Percentiles rank a stretch among this genome's conserved stretches.
These are phyloP conservation scores for Axilococcus clingmanii DNA, from an alignment of 139 green algal genomes.

Conservation along the genomic window DNA sequence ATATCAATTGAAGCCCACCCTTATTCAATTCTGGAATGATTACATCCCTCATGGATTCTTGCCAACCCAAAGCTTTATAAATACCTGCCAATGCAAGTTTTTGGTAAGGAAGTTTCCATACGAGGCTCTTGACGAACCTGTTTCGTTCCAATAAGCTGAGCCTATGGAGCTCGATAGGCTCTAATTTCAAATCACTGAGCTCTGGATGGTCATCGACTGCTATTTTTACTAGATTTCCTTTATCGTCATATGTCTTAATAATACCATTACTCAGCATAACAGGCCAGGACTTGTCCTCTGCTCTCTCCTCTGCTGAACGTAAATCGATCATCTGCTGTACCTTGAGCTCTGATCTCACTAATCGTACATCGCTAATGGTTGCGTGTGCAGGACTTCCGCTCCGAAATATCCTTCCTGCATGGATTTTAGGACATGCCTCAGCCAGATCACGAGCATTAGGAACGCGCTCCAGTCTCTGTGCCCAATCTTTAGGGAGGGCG, in stretches of 20 bases:
- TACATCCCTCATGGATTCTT: conserved; percentile 17
- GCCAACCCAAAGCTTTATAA: conserved; percentile 20
- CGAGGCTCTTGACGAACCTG: conserved; percentile 19
- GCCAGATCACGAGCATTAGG: conserved; percentile 28
- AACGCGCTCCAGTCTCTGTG: background rate
- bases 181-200: conserved; percentile 9
- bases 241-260: conserved; percentile 11
- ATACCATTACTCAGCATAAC: conserved; percentile 24
- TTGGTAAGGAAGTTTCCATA: conserved; percentile 8
- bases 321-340: conserved; percentile 24
- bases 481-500: background rate
- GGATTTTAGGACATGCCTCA: conserved; percentile 7
- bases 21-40: conserved; percentile 30
- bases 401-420: conserved; percentile 20
- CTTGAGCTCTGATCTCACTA: conserved; percentile 9
- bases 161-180: conserved; percentile 16
- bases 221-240: background rate
- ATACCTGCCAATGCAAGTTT: conserved; percentile 8
- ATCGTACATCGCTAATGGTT: conserved; percentile 10
- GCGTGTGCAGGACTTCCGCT: conserved; percentile 12
- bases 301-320: conserved; percentile 13
- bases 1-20: conserved; percentile 23
- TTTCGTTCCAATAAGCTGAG: conserved; percentile 23
- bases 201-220: conserved; percentile 16
- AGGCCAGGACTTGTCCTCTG: conserved; percentile 17